These are phyloP conservation scores for Pleodorina starrii DNA, from an alignment of 139 green algal genomes.

Conservation along the genomic window DNA sequence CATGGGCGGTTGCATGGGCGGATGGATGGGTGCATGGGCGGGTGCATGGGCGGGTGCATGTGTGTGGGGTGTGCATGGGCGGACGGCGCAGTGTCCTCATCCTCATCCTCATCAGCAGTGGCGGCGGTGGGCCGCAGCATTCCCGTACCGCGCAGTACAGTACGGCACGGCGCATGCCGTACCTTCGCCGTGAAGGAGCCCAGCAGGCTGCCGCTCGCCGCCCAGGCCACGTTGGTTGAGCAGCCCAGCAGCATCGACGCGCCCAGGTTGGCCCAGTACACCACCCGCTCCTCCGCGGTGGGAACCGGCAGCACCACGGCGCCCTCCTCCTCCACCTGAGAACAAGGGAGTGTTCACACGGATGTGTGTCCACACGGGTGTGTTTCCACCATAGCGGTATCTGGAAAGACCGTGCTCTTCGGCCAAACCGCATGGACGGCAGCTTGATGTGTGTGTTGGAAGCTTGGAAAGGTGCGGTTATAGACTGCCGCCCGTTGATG, in stretches of 20 bases:
- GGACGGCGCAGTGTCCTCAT: not conserved
- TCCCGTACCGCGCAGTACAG: not conserved
- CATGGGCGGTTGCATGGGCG: too few relatives aligned
- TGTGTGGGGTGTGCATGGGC: not conserved
- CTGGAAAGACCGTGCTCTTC: too few relatives aligned
- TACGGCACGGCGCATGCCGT: too few relatives aligned
- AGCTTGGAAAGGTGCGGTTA: too few relatives aligned
- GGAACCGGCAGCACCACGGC: not conserved
- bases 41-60: too few relatives aligned
- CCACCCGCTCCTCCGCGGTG: conserved; percentile 33
- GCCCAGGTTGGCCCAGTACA: conserved; percentile 14
- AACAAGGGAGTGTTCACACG: too few relatives aligned
- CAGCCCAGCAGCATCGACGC: conserved; percentile 5
- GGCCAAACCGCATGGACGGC: too few relatives aligned
- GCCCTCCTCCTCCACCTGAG: not conserved
- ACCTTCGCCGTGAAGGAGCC: conserved; percentile 37
- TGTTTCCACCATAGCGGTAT: too few relatives aligned
- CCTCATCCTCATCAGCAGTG: not conserved
- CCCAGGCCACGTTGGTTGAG: conserved; percentile 12
- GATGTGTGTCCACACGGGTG: too few relatives aligned
- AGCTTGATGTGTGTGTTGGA: too few relatives aligned
- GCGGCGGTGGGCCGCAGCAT: not conserved
- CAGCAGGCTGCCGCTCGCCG: conserved; percentile 34
- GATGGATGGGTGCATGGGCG: not conserved
- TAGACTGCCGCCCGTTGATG: too few relatives aligned